Evolutionary conservation across 495 filamentous ascomycete species (phyloP).

Genomic region (Trichoderma gamsii): DNA sequence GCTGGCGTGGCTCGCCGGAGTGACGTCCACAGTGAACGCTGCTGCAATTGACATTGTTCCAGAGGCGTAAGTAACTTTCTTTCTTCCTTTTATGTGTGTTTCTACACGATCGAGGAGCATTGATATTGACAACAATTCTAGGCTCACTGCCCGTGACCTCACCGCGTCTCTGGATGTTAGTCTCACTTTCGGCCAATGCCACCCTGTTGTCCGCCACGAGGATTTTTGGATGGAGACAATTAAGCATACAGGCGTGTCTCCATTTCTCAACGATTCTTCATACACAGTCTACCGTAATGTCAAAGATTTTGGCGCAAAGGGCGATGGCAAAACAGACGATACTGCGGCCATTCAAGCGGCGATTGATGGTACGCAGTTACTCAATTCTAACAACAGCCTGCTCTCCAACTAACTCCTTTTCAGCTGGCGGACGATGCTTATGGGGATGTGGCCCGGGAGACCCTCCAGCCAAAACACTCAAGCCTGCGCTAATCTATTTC

Average conservation of each 20-base stretch:
- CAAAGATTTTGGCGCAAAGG: constrained; percentile 69
- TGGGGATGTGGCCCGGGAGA: constrained; percentile 12
- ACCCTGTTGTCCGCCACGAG: background rate
- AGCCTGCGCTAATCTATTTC: constrained; percentile 50
- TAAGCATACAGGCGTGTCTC: constrained; percentile 6
- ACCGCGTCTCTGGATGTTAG: background rate
- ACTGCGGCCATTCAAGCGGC: constrained; percentile 78
- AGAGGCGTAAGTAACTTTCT: background rate
- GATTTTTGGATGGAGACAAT: constrained; percentile 6
- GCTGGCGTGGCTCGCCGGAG: background rate
- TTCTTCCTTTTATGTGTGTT: background rate
- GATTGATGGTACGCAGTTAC: constrained; percentile 45
- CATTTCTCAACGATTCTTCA: constrained; percentile 6
- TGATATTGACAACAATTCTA: background rate
- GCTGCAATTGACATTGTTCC: background rate
- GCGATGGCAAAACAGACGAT: constrained; percentile 75
- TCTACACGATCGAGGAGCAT: no score
- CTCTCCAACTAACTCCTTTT: background rate
- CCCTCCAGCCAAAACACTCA: constrained; percentile 24
- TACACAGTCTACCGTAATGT: constrained; percentile 81
- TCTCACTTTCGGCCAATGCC: constrained; percentile 2
- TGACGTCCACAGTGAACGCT: background rate
- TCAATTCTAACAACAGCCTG: background rate
- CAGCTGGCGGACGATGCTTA: constrained; percentile 3
- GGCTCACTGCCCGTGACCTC: background rate